phyloP scores from a whole-genome alignment of 169 alveolate species.

The Plasmodium malariae region DNA sequence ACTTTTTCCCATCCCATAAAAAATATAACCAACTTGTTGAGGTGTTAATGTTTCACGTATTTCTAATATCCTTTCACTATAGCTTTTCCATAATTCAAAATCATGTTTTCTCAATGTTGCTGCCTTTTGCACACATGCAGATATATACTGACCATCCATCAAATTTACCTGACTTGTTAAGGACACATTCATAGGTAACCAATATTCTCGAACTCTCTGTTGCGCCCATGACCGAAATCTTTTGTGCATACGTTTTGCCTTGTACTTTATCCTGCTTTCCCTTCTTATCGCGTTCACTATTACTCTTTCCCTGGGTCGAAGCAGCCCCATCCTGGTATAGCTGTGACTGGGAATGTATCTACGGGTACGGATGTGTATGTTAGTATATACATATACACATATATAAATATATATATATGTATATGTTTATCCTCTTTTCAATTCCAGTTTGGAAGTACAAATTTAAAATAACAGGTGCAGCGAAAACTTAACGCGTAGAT shows the following conservation, averaged over 20 bases:
- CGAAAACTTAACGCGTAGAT: too few relatives aligned
- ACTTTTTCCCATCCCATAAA: constrained; percentile 90
- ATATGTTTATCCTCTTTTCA: too few relatives aligned
- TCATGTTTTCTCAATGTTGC: constrained; percentile 90
- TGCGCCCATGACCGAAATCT: constrained; percentile 91
- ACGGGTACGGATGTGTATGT: too few relatives aligned
- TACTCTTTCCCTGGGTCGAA: constrained; percentile 87
- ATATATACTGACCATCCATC: constrained; percentile 85
- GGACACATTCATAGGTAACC: constrained; percentile 90
- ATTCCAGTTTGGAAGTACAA: too few relatives aligned
- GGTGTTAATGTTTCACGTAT: constrained; percentile 83
- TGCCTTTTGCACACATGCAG: constrained; percentile 90
- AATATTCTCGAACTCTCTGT: constrained; percentile 88
- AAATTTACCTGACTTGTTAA: constrained; percentile 82
- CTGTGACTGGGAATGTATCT: too few relatives aligned
- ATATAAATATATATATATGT: too few relatives aligned
- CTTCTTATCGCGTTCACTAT: constrained; percentile 83
- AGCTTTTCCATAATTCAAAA: constrained; percentile 81
- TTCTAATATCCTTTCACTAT: constrained; percentile 78
- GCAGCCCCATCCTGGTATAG: constrained; percentile 79
- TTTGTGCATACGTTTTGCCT: constrained; percentile 88
- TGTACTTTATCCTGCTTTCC: constrained; percentile 84
- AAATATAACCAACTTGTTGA: constrained; percentile 89
- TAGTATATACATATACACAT: too few relatives aligned
- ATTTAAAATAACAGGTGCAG: too few relatives aligned